phyloP scores from a whole-genome alignment of 2,329 filamentous ascomycete genomes.

The Graphilbum sp. region DNA sequence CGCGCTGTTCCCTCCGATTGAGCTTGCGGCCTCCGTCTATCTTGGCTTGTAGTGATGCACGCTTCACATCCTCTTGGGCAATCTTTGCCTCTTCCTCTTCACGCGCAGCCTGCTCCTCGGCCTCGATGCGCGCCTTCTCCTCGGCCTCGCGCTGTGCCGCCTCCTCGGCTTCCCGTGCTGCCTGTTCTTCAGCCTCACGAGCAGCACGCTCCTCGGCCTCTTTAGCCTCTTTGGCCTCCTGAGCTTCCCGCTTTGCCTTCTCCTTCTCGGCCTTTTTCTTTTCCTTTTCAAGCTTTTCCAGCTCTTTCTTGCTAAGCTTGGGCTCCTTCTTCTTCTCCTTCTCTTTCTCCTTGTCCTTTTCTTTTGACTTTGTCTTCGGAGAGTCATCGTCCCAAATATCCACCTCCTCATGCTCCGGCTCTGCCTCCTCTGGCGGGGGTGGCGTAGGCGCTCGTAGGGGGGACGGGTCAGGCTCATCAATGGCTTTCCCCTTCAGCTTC shows the following conservation, averaged over 20 bases:
- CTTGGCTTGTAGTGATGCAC: constrained; percentile 15
- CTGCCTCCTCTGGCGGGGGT: constrained; percentile 28
- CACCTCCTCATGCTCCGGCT: constrained; percentile 19
- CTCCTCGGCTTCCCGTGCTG: constrained; percentile 23
- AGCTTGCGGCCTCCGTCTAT: constrained; percentile 14
- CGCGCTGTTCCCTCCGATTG: constrained; percentile 14
- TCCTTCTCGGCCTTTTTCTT: constrained; percentile 22
- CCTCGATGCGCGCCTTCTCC: constrained; percentile 15
- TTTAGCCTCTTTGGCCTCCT: constrained; percentile 13
- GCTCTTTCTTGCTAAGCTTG: constrained; percentile 32
- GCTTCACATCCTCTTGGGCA: constrained; percentile 21
- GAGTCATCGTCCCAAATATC: constrained; percentile 20
- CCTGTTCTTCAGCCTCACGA: constrained; percentile 16
- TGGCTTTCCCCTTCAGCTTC: constrained; percentile 15
- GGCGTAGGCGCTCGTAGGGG: constrained; percentile 30
- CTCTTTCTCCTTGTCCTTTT: constrained; percentile 13
- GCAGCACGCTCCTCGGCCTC: constrained; percentile 22
- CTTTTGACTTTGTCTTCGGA: constrained; percentile 25
- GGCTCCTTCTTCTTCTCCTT: constrained; percentile 22
- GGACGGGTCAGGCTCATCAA: constrained; percentile 21
- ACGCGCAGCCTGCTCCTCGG: constrained; percentile 12
- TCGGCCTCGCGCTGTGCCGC: constrained; percentile 21
- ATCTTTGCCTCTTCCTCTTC: constrained; percentile 20
- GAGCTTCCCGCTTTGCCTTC: constrained; percentile 24
- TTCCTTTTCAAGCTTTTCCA: constrained; percentile 30